A percentile compares a stretch with the other conserved stretches of the same genome.
Evolutionary conservation across 2,329 filamentous ascomycete species (phyloP).

Genomic region (Chaetomiaceae sp.): DNA sequence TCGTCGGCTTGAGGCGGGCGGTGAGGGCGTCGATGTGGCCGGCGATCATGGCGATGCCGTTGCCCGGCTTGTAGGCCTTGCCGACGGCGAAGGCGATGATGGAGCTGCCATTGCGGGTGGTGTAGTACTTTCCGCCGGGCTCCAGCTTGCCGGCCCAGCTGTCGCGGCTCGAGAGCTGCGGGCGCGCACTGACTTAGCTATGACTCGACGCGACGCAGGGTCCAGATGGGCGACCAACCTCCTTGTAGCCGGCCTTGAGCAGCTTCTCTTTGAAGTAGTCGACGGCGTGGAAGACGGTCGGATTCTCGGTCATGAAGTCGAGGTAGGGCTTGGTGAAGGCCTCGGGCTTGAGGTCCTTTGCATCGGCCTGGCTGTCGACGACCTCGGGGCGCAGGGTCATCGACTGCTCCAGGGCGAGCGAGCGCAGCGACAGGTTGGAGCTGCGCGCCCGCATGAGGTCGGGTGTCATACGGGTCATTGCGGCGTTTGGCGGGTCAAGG

Average conservation of each 20-base stretch:
- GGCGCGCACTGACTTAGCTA: background rate
- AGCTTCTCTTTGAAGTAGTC: constrained; percentile 72
- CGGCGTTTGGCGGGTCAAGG: background rate
- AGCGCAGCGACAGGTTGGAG: constrained; percentile 44
- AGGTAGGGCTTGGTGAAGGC: constrained; percentile 79
- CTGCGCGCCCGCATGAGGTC: constrained; percentile 41
- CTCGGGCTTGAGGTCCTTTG: constrained; percentile 46
- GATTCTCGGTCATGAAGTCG: constrained; percentile 82
- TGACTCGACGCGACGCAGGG: background rate
- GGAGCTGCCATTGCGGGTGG: constrained; percentile 78
- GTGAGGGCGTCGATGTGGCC: constrained; percentile 93
- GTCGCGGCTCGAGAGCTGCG: constrained; percentile 69
- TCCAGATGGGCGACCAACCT: constrained; percentile 42
- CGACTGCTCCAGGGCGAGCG: constrained; percentile 34
- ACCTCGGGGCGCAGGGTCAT: constrained; percentile 25
- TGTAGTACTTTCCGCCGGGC: constrained; percentile 83
- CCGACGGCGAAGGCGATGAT: constrained; percentile 84
- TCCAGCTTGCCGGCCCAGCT: constrained; percentile 69
- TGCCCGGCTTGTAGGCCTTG: constrained; percentile 73
- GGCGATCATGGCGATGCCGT: constrained; percentile 82
- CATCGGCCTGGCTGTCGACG: constrained; percentile 14
- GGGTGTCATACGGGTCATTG: constrained; percentile 44
- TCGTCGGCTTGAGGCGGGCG: constrained; percentile 85
- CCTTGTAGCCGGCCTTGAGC: constrained; percentile 65
- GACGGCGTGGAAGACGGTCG: constrained; percentile 90